Conservation (phyloP, 371 early-diverging fungal species). For the Globomyces sp. region DNA sequence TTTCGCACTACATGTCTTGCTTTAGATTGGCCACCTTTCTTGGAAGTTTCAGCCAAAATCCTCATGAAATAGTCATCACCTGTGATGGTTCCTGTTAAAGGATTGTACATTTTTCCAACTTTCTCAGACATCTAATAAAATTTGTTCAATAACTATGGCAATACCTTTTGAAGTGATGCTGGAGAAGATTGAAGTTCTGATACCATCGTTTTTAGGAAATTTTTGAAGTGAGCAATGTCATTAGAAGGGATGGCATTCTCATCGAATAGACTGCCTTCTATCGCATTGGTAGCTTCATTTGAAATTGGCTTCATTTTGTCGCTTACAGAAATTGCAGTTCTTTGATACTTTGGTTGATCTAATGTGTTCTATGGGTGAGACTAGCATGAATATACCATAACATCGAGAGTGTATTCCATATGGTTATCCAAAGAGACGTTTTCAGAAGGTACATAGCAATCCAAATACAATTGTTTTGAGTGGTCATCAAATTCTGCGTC, state of each 20-base stretch:
- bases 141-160: neutral
- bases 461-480: no score
- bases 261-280: slow-evolving; percentile 2
- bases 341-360: no score
- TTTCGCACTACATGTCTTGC: neutral
- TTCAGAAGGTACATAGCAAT: no score
- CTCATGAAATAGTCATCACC: slow-evolving; percentile 6
- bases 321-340: no score
- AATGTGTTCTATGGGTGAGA: no score
- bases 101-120: slow-evolving; percentile 7
- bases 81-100: neutral
- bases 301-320: neutral
- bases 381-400: no score
- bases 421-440: no score
- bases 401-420: no score
- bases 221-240: slow-evolving; percentile 8
- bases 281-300: neutral
- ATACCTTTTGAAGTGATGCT: neutral
- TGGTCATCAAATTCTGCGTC: no score
- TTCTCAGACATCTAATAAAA: neutral
- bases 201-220: slow-evolving; percentile 1
- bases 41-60: neutral
- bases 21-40: neutral
- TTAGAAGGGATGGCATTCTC: neutral
- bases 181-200: slow-evolving; percentile 4